These are phyloP conservation scores for Rheum nobile DNA, from an alignment of 148 eudicot genomes.

Conservation along the genomic window DNA sequence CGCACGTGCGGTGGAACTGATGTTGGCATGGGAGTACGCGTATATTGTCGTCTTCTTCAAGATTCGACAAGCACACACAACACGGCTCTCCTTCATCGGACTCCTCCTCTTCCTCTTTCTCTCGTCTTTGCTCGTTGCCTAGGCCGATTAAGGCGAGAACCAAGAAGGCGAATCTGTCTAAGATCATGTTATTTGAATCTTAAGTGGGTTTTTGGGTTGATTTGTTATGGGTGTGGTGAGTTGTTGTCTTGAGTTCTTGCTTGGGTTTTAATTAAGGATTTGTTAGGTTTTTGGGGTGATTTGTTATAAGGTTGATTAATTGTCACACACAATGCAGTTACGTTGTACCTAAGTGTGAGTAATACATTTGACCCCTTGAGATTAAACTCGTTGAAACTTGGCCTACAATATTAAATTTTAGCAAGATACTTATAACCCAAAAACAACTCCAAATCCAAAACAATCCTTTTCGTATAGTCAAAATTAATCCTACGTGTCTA, in stretches of 20 bases:
- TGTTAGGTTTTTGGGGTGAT: neutral
- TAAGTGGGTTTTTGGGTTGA: neutral
- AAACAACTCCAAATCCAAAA: no score
- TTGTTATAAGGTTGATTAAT: conserved; percentile 1
- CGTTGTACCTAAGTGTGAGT: conserved; percentile 3
- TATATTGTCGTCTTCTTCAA: conserved; percentile 23
- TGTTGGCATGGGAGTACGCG: conserved; percentile 52
- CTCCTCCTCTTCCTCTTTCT: neutral
- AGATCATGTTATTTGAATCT: neutral
- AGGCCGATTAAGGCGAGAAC: conserved; percentile 24
- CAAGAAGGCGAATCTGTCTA: conserved; percentile 14
- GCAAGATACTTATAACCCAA: no score
- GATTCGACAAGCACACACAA: conserved; percentile 55
- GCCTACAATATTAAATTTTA: no score
- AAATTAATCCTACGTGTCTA: no score
- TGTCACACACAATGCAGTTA: neutral
- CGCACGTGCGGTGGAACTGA: conserved; percentile 50
- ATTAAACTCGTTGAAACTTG: no score
- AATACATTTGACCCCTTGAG: neutral
- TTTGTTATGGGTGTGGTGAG: conserved; percentile 1
- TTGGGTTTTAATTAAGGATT: conserved; percentile 2
- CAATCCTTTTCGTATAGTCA: no score
- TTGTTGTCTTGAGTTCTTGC: neutral
- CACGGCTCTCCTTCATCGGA: conserved; percentile 23
- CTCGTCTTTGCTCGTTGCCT: conserved; percentile 2